A percentile compares a stretch with the other conserved stretches of the same genome.
These are phyloP conservation scores for Cicer chorassanicum DNA, from an alignment of 306 rosid genomes.

Conservation along the genomic window DNA sequence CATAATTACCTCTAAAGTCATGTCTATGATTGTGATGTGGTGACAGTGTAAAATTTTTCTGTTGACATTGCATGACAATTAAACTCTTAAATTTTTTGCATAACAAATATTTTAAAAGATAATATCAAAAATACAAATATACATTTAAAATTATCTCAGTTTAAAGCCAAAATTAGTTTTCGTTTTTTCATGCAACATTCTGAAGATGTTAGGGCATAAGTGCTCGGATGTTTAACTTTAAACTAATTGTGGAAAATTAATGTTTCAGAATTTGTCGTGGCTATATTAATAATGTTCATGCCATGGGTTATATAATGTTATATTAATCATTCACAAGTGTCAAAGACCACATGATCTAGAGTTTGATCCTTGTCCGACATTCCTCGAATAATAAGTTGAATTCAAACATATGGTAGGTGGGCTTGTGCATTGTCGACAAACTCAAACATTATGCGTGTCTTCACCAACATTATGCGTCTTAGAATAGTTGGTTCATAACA, in stretches of 20 bases:
- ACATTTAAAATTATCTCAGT: neutral
- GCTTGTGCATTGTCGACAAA: neutral
- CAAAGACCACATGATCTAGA: slow-evolving; percentile 5
- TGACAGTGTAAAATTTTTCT: too few relatives aligned
- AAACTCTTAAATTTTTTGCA: neutral
- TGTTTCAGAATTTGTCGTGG: slow-evolving; percentile 18
- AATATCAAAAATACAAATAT: neutral
- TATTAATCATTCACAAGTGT: neutral
- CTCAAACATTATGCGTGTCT: neutral
- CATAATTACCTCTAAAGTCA: too few relatives aligned
- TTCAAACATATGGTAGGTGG: neutral
- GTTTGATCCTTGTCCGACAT: slow-evolving; percentile 8
- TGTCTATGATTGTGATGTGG: too few relatives aligned
- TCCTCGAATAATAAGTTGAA: neutral
- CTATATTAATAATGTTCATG: slow-evolving; percentile 23
- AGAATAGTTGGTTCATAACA: neutral
- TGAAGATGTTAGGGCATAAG: slow-evolving; percentile 7
- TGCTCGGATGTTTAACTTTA: slow-evolving; percentile 13
- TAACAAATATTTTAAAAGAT: neutral
- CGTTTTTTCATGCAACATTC: slow-evolving; percentile 1
- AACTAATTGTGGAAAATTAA: slow-evolving; percentile 8
- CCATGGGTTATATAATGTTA: neutral
- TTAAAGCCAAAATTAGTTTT: slow-evolving; percentile 15
- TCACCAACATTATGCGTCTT: neutral
- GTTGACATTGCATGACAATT: too few relatives aligned